These are phyloP conservation scores for Candida glaebosa DNA, from an alignment of 805 yeast genomes.

Conservation along the genomic window DNA sequence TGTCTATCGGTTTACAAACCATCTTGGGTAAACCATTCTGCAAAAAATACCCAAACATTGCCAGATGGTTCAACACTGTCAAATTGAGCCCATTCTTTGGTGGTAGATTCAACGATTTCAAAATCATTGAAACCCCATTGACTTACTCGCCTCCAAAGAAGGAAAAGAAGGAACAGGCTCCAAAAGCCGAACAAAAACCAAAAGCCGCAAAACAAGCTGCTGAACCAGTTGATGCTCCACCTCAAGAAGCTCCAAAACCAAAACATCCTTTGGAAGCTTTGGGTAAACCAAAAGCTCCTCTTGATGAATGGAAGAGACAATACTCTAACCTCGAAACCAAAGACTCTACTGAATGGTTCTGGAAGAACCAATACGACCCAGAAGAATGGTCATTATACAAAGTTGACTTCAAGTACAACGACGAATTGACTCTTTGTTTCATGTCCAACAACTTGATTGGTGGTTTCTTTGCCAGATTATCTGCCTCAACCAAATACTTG, in stretches of 20 bases:
- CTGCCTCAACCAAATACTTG: conserved; percentile 85
- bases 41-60: conserved; percentile 53
- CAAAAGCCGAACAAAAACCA: conserved; percentile 38
- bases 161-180: conserved; percentile 55
- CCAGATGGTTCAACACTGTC: conserved; percentile 71
- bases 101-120: conserved; percentile 48
- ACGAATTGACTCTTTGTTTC: conserved; percentile 89
- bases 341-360: conserved; percentile 93
- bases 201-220: conserved; percentile 28
- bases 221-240: conserved; percentile 32
- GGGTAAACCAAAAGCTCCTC: conserved; percentile 60
- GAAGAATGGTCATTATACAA: conserved; percentile 90
- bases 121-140: conserved; percentile 62
- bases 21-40: conserved; percentile 65
- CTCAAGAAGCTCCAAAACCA: conserved; percentile 66
- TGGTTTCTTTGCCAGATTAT: conserved; percentile 92
- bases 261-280: conserved; percentile 85
- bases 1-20: conserved; percentile 55
- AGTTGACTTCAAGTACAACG: conserved; percentile 94
- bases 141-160: conserved; percentile 70
- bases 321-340: conserved; percentile 97
- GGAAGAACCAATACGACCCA: conserved; percentile 82
- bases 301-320: conserved; percentile 91
- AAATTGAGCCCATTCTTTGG: conserved; percentile 47
- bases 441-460: conserved; percentile 97